Conservation (phyloP, 2,329 filamentous ascomycete species). For the Talaromyces islandicus region DNA sequence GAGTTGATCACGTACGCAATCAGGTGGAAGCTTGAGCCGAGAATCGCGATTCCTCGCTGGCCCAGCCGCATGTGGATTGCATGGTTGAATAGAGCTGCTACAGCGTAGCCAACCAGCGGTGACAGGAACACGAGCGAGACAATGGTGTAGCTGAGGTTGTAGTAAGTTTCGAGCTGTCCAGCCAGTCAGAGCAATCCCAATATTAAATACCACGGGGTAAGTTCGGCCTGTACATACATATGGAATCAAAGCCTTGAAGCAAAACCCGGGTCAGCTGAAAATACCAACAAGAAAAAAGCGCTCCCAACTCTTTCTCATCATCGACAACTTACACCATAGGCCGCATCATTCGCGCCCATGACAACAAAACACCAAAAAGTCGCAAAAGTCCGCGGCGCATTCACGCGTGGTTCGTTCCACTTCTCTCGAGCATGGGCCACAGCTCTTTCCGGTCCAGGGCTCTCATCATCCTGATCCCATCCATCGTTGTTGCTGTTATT, state of each 20-base stretch:
- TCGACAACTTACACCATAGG: conserved; percentile 47
- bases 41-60: conserved; percentile 63
- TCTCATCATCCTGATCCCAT: not conserved
- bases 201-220: not conserved
- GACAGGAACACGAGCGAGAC: conserved; percentile 47
- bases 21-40: conserved; percentile 45
- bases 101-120: conserved; percentile 44
- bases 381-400: conserved; percentile 44
- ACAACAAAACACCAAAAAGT: conserved; percentile 55
- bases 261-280: not conserved
- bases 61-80: conserved; percentile 44
- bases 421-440: conserved; percentile 25
- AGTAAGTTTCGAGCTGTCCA: conserved; percentile 42
- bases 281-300: not conserved
- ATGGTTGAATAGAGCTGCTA: conserved; percentile 41
- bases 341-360: conserved; percentile 54
- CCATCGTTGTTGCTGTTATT: not conserved
- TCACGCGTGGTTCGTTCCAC: conserved; percentile 48
- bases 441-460: not conserved
- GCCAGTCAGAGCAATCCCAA: conserved; percentile 9
- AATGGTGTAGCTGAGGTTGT: conserved; percentile 42
- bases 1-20: conserved; percentile 44
- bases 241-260: conserved; percentile 42
- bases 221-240: conserved; percentile 28
- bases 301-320: not conserved